Evolutionary conservation across 257 asterid species (phyloP), one percentile per base, ranked within the genome.

Genomic region (Gentiana straminea): DNA sequence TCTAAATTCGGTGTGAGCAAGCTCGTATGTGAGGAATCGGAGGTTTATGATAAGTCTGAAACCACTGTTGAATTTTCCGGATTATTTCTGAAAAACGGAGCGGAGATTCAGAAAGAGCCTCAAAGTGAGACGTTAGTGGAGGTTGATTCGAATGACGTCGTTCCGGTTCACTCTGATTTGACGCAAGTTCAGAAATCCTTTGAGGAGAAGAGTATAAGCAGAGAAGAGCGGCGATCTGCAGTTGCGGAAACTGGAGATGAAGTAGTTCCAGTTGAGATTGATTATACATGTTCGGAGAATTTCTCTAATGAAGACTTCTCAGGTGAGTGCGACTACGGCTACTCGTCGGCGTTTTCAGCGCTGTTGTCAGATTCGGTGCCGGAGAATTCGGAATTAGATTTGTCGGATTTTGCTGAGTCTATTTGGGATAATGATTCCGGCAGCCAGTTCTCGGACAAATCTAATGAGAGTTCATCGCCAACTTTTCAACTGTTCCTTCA

Each of bases 381-480:
- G 33, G 72, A 71, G 36, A 51, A 64, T 62, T 82, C 87, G 4
- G 90, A 80, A 48, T 64, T 78, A 43, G 92, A 82, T 52, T 58
- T 68, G 33, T 79, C 88, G 32, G 89, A 84, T 3, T 81, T 81
- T 59, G 64, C 86, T 37, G 76, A 81, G 37, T 81, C 89, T 24
- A 51, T 78, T 33, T 81, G 94, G 93, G 67, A 59, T 68, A 76
- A 70, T 63, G 77, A 75, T 62, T 84, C 98, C 44, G 97, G 98
- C 59, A 87, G 98, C 73, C 94, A 84, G 56, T 83, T 91, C 65
- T 91, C 96, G 37, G 94, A 82, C 70, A 78, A 73, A 61, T 85
- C 93, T 13, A 63, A 77, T 43, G 86, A 73, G 64, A 69, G 69
- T 59, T 70, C 84, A 55, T 81, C 98, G 38, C 84, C 79, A 33